Conservation (phyloP, 2,329 filamentous ascomycete species). For the Aspergillus quadricinctus region DNA sequence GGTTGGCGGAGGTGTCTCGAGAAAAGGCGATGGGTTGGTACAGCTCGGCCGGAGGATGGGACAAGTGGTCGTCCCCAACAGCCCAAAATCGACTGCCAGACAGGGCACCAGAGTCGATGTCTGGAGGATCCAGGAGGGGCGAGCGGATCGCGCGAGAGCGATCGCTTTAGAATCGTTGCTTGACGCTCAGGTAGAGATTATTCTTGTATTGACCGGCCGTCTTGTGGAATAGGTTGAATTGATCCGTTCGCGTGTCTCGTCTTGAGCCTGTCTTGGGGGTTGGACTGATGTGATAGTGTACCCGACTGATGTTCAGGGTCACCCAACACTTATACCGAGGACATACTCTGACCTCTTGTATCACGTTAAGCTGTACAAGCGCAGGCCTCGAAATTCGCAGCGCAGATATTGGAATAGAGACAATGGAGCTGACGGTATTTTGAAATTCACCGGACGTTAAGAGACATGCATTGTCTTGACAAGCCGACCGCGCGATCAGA, state of each 20-base stretch:
- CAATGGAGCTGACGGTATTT: not conserved
- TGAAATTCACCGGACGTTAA: not conserved
- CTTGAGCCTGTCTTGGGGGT: not conserved
- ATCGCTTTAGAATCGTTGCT: constrained; percentile 8
- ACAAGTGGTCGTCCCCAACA: constrained; percentile 35
- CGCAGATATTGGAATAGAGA: not conserved
- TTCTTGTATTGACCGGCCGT: not conserved
- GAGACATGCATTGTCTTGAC: not conserved
- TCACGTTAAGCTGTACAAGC: not conserved
- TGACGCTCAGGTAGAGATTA: not conserved
- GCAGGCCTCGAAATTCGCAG: not conserved
- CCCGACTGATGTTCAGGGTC: not conserved
- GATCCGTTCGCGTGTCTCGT: not conserved
- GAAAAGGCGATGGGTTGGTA: constrained; percentile 39
- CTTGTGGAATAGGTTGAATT: no score
- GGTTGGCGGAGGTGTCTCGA: constrained; percentile 48
- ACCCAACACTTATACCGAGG: not conserved
- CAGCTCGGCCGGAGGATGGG: constrained; percentile 38
- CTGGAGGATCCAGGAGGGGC: constrained; percentile 49
- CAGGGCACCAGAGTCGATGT: constrained; percentile 40
- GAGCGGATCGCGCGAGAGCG: constrained; percentile 32
- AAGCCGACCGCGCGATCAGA: not conserved
- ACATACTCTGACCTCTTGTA: not conserved
- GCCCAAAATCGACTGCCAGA: constrained; percentile 49
- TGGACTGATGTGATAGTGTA: not conserved